Percentiles rank a stretch among this genome's conserved stretches.
These are phyloP conservation scores for Orobanche coerulescens DNA, from an alignment of 257 asterid species.

Conservation along the genomic window DNA sequence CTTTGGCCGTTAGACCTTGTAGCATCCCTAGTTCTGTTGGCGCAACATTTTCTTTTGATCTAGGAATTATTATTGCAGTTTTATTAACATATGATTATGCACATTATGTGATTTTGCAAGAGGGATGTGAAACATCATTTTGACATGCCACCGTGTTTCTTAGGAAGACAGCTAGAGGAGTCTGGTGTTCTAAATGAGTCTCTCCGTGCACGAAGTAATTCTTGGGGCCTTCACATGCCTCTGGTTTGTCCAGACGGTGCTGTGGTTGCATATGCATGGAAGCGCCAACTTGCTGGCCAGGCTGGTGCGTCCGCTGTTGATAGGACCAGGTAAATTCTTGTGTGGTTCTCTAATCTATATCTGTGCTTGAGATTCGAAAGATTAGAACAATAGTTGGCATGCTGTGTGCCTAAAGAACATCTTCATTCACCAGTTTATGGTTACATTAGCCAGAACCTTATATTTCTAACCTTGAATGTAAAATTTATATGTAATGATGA, in stretches of 20 bases:
- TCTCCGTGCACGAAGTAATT: conserved; percentile 82
- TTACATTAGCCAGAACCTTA: too few species aligned
- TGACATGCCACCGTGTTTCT: conserved; percentile 18
- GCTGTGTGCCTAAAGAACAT: conserved; percentile 12
- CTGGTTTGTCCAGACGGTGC: conserved; percentile 98
- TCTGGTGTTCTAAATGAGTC: conserved; percentile 87
- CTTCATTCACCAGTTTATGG: background rate
- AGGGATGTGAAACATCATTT: background rate
- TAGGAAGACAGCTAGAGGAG: conserved; percentile 87
- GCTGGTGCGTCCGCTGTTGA: conserved; percentile 99
- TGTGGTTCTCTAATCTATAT: conserved; percentile 9
- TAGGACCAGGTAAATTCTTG: conserved; percentile 64
- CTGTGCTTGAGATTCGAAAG: conserved; percentile 6
- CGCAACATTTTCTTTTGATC: background rate
- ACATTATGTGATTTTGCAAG: background rate
- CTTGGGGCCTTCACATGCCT: conserved; percentile 99
- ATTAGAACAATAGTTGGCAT: background rate
- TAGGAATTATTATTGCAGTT: background rate
- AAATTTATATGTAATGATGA: too few species aligned
- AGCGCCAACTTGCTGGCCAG: conserved; percentile 99
- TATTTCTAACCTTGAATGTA: too few species aligned
- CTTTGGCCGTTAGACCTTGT: conserved; percentile 7
- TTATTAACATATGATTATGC: background rate
- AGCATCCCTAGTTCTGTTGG: background rate
- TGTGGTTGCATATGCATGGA: conserved; percentile 99